Percentiles rank a stretch among this genome's conserved stretches.
phyloP scores from a whole-genome alignment of 345 rosid species.

The Brassica napus region DNA sequence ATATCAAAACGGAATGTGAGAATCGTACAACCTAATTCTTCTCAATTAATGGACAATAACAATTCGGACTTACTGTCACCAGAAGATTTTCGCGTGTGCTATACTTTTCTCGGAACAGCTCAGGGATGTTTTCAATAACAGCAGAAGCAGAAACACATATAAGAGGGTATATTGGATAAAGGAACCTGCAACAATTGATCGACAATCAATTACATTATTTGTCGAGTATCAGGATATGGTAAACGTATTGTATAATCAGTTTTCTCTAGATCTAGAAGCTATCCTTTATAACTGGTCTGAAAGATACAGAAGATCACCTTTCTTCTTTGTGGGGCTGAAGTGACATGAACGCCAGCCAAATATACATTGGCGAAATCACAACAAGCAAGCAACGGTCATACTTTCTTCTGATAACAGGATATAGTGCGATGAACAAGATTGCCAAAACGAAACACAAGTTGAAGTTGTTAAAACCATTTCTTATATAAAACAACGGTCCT shows the following conservation, averaged over 20 bases:
- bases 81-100: constrained; percentile 49
- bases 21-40: background rate
- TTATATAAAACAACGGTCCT: constrained; percentile 68
- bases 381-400: constrained; percentile 66
- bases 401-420: constrained; percentile 72
- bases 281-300: background rate
- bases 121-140: constrained; percentile 95
- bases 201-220: constrained; percentile 7
- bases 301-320: constrained; percentile 51
- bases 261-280: constrained; percentile 24
- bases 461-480: constrained; percentile 95
- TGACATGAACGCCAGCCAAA: constrained; percentile 95
- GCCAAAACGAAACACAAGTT: constrained; percentile 90
- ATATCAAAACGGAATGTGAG: constrained; percentile 11
- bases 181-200: constrained; percentile 61
- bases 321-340: constrained; percentile 98
- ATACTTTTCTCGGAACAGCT: constrained; percentile 70
- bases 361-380: constrained; percentile 81
- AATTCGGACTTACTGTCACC: constrained; percentile 50
- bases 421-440: constrained; percentile 61
- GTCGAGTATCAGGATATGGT: background rate
- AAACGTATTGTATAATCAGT: background rate
- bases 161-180: constrained; percentile 92
- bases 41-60: background rate
- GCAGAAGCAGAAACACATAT: constrained; percentile 96